Percentiles rank a stretch among this genome's conserved stretches.
Conservation (phyloP, 2,329 filamentous ascomycete species). For the Arthrobotrys sphaeroides region DNA sequence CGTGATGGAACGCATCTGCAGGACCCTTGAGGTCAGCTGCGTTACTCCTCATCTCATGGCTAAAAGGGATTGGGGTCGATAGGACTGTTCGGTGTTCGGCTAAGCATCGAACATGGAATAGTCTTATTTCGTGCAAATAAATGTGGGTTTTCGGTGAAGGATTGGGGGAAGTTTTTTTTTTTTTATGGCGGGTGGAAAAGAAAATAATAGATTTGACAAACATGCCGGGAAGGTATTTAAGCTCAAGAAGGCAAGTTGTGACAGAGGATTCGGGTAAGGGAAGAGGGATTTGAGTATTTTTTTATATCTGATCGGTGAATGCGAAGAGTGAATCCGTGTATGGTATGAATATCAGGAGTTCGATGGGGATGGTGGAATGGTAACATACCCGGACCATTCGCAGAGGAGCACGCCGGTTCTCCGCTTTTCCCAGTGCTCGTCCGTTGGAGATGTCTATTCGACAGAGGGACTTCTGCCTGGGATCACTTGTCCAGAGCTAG, state of each 20-base stretch:
- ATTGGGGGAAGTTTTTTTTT: background rate
- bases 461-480: conserved; percentile 42
- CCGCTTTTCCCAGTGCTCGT: conserved; percentile 13
- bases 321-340: background rate
- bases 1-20: conserved; percentile 23
- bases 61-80: conserved; percentile 34
- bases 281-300: conserved; percentile 40
- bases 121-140: background rate
- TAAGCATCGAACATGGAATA: conserved; percentile 52
- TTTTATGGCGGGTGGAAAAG: background rate
- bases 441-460: background rate
- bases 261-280: conserved; percentile 23
- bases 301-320: background rate
- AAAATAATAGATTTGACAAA: conserved; percentile 23
- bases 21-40: conserved; percentile 50
- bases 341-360: conserved; percentile 4
- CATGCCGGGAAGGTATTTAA: conserved; percentile 39
- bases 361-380: conserved; percentile 17
- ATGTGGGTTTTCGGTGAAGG: conserved; percentile 10
- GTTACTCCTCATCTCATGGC: conserved; percentile 52
- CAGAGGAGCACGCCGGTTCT: conserved; percentile 6
- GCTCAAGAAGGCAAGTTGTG: conserved; percentile 53
- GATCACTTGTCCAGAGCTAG: conserved; percentile 48
- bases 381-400: conserved; percentile 7
- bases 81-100: conserved; percentile 43